Evolutionary conservation across 2,329 filamentous ascomycete species (phyloP), one percentile per base, ranked within the genome.

Genomic region (Bertia moriformis): DNA sequence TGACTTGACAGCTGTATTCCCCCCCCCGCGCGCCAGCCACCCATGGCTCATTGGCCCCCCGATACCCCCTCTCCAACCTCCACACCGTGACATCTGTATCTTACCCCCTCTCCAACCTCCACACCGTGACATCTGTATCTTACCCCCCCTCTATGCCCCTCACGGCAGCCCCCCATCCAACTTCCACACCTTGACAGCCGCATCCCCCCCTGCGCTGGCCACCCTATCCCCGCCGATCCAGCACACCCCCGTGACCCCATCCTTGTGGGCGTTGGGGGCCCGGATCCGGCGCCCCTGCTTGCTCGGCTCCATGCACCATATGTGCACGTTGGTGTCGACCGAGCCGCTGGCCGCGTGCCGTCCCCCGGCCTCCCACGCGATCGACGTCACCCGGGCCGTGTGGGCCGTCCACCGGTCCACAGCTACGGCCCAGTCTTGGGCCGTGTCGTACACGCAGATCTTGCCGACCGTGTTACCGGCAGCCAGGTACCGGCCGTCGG

Each of bases 201-300:
- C 89, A 68, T 98, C 91, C 10, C 79, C 83, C 36, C 91, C 91
- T 3, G 76, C 75, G 48, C 81, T 93, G 7, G 83, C 77, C 38
- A 96, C 68, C 60, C 73, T 84, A 14, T 59, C 59, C 42, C 67
- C 66, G 5, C 71, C 74, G 13, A 84, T 68, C 87, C 89, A 98
- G 12, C 71, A 71, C 14, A 96, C 81, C 14, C 84, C 89, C 48
- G 82, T 86, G 14, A 96, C 87, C 7, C 91, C 91, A 53, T 96
- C 91, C 62, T 95, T 95, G 63, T 98, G 91, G 38, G 89, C 87
- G 53, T 94, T 93, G 17, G 77, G 62, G 13, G 78, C 80, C 64
- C 91, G 89, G 48, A 93, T 73, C 48, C 89, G 73, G 58, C 83
- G 83, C 2, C 85, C 87, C 1, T 89, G 89, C 54, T 85, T 83